phyloP scores from a whole-genome alignment of 257 asterid species.

The Gynochthodes officinalis region DNA sequence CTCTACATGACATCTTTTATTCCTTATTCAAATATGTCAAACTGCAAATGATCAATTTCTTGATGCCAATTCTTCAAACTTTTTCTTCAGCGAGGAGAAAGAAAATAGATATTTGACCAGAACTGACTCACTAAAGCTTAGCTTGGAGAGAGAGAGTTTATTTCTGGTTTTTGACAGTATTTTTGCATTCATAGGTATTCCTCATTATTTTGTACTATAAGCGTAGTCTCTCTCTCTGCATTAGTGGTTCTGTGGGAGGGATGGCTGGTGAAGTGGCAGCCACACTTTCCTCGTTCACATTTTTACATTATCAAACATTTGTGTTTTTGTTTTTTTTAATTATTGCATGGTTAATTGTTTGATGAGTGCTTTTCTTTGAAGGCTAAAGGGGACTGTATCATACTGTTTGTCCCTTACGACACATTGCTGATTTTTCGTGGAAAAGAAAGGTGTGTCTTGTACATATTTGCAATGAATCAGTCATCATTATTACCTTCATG shows the following conservation, averaged over 20 bases:
- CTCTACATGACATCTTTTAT: background rate
- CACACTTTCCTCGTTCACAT: background rate
- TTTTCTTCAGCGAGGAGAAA: background rate
- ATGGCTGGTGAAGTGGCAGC: background rate
- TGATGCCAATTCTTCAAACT: background rate
- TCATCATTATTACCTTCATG: background rate
- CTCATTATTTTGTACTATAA: background rate
- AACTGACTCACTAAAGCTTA: too few relatives aligned
- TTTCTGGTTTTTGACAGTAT: too few relatives aligned
- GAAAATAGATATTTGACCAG: background rate
- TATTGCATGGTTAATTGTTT: background rate
- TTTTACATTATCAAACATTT: background rate
- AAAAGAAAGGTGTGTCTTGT: constrained; percentile 59
- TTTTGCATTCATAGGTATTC: background rate
- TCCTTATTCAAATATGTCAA: background rate
- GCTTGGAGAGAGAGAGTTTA: too few relatives aligned
- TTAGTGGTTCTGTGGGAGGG: too few relatives aligned
- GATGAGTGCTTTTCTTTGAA: constrained; percentile 22
- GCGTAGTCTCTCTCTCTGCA: background rate
- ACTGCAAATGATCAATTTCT: background rate
- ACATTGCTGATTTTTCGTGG: constrained; percentile 63
- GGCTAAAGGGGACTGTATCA: constrained; percentile 84
- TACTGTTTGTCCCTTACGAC: constrained; percentile 71
- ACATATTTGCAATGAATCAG: background rate
- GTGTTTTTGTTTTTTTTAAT: background rate